Base-by-base conservation (phyloP, 108 stramenopile genomes). In the Parmales sp. region DNA sequence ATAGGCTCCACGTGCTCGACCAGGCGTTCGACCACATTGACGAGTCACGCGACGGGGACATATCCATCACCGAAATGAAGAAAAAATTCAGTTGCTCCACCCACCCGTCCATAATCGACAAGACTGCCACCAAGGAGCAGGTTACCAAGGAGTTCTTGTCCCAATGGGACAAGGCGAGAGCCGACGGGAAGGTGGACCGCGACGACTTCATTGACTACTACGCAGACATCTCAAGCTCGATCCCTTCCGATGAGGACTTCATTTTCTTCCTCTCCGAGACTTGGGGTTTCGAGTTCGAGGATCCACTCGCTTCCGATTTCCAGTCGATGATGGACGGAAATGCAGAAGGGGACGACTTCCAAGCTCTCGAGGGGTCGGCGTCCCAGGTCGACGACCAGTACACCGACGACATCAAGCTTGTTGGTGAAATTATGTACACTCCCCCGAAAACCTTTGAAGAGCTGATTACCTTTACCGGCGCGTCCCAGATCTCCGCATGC, bases 141-240 rank as follows among this genome's bases (percentile, higher is more conserved):
- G 54, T 60, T 16, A 11, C 36, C 8, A 60, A 60, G 54, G 54
- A 60, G 54, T 60, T 60, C 54, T 34, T 60, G 2, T 28, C 29
- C 8, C 54, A 60, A 34, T 60, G 54, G 54, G 54, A 60, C 54
- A 60, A 60, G 54, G 54, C 54, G n/a, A 11, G 54, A 11, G 54
- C 54, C n/a, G 54, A 60, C 26, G 54, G 54, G 26, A 26, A 5
- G n/a, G 36, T 60, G 29, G 54, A 60, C 54, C 29, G 54, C 31
- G 54, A 60, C 54, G 54, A 60, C 31, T 60, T 60, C 54, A 16
- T 60, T 34, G 54, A 60, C 26, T 60, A 34, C 16, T 60, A 60
- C 54, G 31, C 29, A 28, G 54, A 60, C 26, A 20, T 60, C 31
- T 11, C n/a, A 34, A 34, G 16, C 3, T 28, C 54, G 31, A 60